Evolutionary conservation across 306 rosid genomes (phyloP).

Genomic region (Malus domestica): ASM211411v1 NC_041790.1:3517501-3518000

Average conservation of each 20-base stretch:
- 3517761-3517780: not conserved
- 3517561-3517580: constrained; percentile 99
- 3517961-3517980: not conserved
- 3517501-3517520: constrained; percentile 70
- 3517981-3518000: not conserved
- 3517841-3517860: not conserved
- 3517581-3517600: constrained; percentile 61
- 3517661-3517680: not conserved
- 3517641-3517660: constrained; percentile 24
- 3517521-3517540: constrained; percentile 76
- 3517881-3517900: not conserved
- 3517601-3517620: constrained; percentile 79
- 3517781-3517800: not conserved
- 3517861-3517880: not conserved
- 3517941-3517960: not conserved
- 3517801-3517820: not conserved
- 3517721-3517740: not conserved
- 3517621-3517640: constrained; percentile 68
- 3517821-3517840: not conserved
- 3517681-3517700: not conserved
- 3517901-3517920: not conserved
- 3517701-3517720: not conserved
- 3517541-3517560: constrained; percentile 97
- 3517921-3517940: not conserved
- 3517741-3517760: not conserved